These are phyloP conservation scores for Sporisorium reilianum DNA, from an alignment of 1,284 basidiomycete species.

Conservation along the genomic window DNA sequence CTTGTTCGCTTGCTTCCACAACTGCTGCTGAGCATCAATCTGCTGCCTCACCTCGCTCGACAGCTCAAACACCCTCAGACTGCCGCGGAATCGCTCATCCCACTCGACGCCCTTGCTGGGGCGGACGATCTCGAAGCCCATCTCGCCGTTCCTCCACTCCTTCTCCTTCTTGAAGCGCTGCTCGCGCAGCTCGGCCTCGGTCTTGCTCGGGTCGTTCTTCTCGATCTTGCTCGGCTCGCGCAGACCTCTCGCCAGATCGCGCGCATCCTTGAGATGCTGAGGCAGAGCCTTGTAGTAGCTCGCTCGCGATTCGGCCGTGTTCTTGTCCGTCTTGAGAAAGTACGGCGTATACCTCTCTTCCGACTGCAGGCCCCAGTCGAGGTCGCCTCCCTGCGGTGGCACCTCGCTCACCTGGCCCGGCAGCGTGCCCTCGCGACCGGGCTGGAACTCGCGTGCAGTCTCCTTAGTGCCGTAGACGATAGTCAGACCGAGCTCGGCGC, in stretches of 20 bases:
- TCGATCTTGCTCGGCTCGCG: slow-evolving; percentile 90
- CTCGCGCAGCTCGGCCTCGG: slow-evolving; percentile 82
- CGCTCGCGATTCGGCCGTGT: slow-evolving; percentile 78
- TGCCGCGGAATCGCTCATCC: slow-evolving; percentile 80
- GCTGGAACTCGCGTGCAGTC: slow-evolving; percentile 75
- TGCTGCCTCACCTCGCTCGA: slow-evolving; percentile 40
- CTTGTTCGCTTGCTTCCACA: slow-evolving; percentile 23
- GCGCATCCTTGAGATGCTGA: slow-evolving; percentile 79
- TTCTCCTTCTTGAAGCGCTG: slow-evolving; percentile 78
- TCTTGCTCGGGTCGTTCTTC: slow-evolving; percentile 81
- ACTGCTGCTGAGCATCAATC: slow-evolving; percentile 28
- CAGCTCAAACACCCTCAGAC: slow-evolving; percentile 73
- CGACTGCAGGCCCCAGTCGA: slow-evolving; percentile 79
- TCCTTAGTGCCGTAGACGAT: slow-evolving; percentile 75
- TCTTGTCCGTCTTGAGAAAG: slow-evolving; percentile 74
- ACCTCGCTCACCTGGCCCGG: slow-evolving; percentile 34
- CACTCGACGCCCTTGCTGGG: slow-evolving; percentile 77
- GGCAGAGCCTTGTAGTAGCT: slow-evolving; percentile 83
- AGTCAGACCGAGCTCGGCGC: slow-evolving; percentile 83
- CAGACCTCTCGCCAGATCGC: slow-evolving; percentile 80
- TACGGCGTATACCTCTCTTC: slow-evolving; percentile 81
- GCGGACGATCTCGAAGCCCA: slow-evolving; percentile 82
- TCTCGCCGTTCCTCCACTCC: slow-evolving; percentile 81
- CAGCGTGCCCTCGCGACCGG: slow-evolving; percentile 30
- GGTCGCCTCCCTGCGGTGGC: slow-evolving; percentile 72